Conservation (phyloP, 805 yeast genomes). For the Hyphopichia homilentoma region DNA sequence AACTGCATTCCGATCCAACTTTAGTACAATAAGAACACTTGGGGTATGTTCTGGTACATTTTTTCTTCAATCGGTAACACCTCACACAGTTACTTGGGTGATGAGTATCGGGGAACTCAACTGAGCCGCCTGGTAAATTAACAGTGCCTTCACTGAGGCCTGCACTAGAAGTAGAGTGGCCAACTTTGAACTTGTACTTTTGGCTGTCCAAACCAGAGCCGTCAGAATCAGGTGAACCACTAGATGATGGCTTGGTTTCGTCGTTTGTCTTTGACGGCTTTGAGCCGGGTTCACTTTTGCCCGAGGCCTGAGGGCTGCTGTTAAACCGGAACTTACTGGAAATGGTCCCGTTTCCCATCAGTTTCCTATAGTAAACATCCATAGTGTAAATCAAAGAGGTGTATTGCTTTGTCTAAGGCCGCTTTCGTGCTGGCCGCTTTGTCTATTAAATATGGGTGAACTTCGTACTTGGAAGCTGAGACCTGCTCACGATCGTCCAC, state of each 20-base stretch:
- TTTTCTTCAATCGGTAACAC: slow-evolving; percentile 40
- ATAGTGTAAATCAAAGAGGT: slow-evolving; percentile 9
- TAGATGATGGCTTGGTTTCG: too few relatives aligned
- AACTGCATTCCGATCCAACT: slow-evolving; percentile 34
- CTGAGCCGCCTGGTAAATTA: background rate
- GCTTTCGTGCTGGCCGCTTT: background rate
- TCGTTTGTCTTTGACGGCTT: too few relatives aligned
- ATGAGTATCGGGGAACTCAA: slow-evolving; percentile 18
- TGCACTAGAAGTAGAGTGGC: too few relatives aligned
- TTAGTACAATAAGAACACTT: slow-evolving; percentile 34
- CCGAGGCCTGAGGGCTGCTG: too few relatives aligned
- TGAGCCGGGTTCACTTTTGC: too few relatives aligned
- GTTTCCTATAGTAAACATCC: slow-evolving; percentile 35
- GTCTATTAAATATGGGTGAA: too few relatives aligned
- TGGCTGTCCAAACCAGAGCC: too few relatives aligned
- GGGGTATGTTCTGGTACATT: slow-evolving; percentile 38
- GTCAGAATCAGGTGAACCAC: too few relatives aligned
- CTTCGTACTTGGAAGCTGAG: too few relatives aligned
- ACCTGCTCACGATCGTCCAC: too few relatives aligned
- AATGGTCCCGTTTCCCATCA: slow-evolving; percentile 37
- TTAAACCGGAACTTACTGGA: slow-evolving; percentile 32
- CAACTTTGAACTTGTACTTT: too few relatives aligned
- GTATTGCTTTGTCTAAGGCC: background rate
- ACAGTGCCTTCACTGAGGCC: background rate
- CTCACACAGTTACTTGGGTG: slow-evolving; percentile 36